Evolutionary conservation across 2,329 filamentous ascomycete species (phyloP).

Genomic region (Penicillium sp.): DNA sequence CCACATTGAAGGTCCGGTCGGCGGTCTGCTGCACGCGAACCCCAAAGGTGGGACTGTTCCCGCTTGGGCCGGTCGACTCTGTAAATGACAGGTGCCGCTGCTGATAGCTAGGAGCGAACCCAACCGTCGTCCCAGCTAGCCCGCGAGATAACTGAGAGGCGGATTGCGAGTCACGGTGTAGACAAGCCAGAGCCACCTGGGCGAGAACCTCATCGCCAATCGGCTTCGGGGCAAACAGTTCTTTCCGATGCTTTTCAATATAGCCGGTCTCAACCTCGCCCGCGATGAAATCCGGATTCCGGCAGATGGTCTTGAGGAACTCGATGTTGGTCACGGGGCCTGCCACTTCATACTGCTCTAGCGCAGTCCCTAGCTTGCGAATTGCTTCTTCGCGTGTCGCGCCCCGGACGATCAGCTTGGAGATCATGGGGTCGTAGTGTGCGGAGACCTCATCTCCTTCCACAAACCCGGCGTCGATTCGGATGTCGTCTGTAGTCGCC

Average conservation of each 20-base stretch:
- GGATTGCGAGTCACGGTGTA: constrained; percentile 50
- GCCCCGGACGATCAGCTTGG: constrained; percentile 90
- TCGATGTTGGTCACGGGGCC: constrained; percentile 94
- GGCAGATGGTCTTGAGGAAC: constrained; percentile 85
- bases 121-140: constrained; percentile 41
- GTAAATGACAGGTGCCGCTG: constrained; percentile 60
- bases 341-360: constrained; percentile 88
- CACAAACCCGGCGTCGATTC: constrained; percentile 91
- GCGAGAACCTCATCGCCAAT: constrained; percentile 72
- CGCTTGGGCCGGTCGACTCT: constrained; percentile 46
- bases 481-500: constrained; percentile 64
- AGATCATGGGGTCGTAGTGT: constrained; percentile 98
- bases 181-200: constrained; percentile 78
- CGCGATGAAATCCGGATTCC: constrained; percentile 74
- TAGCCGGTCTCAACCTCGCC: constrained; percentile 95
- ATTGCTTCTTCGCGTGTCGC: constrained; percentile 75
- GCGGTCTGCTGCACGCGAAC: constrained; percentile 54
- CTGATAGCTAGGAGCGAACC: constrained; percentile 63
- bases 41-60: constrained; percentile 38
- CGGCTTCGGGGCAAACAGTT: constrained; percentile 66
- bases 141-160: constrained; percentile 23
- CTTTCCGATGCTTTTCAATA: constrained; percentile 80
- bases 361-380: constrained; percentile 72
- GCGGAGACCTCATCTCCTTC: constrained; percentile 89
- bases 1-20: constrained; percentile 50